Evolutionary conservation across 2,329 filamentous ascomycete genomes (phyloP).

Genomic region (Gyromitra esculenta): DNA sequence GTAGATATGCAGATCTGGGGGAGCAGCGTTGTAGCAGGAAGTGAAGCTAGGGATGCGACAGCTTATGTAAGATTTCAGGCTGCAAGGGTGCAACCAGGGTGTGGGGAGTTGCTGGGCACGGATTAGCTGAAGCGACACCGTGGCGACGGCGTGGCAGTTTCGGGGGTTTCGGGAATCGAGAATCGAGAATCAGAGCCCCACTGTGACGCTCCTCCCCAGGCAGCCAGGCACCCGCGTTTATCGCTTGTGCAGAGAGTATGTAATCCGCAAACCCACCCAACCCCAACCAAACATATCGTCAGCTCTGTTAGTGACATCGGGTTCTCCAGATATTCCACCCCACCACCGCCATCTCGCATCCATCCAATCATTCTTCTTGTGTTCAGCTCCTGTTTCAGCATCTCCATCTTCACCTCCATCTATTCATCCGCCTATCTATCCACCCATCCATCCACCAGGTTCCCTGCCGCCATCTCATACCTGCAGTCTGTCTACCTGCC

Average conservation of each 20-base stretch:
- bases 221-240: constrained; percentile 36
- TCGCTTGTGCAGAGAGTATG: constrained; percentile 17
- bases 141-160: neutral
- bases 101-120: neutral
- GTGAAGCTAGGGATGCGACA: constrained; percentile 12
- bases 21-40: neutral
- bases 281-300: neutral
- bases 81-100: neutral
- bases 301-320: constrained; percentile 41
- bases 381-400: constrained; percentile 11
- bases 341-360: constrained; percentile 28
- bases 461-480: constrained; percentile 6
- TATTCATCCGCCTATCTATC: neutral
- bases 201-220: constrained; percentile 15
- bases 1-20: constrained; percentile 22
- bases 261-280: constrained; percentile 4
- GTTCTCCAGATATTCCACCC: constrained; percentile 16
- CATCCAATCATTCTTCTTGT: constrained; percentile 28
- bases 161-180: neutral
- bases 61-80: constrained; percentile 36
- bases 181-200: constrained; percentile 8
- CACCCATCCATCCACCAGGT: neutral
- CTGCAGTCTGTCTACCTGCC: constrained; percentile 21
- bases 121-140: neutral
- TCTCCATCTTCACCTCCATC: neutral